phyloP scores from a whole-genome alignment of 2,329 filamentous ascomycete genomes.

The Eutypella sp. region DNA sequence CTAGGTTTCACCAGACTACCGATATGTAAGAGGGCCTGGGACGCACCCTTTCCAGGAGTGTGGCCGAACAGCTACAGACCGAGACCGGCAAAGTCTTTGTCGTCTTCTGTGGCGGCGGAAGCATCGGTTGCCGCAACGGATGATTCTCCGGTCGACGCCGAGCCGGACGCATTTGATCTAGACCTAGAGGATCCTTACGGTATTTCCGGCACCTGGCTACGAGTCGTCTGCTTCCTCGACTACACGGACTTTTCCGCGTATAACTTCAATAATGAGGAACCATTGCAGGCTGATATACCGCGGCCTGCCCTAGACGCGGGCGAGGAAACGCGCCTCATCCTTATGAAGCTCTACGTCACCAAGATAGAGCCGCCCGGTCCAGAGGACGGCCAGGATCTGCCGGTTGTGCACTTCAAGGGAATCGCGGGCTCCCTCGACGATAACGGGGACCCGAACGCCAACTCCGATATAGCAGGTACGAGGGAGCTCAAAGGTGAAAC shows the following conservation, averaged over 20 bases:
- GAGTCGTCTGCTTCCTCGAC: conserved; percentile 55
- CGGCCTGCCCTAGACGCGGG: conserved; percentile 52
- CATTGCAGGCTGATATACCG: conserved; percentile 36
- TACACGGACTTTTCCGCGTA: conserved; percentile 68
- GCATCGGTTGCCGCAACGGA: conserved; percentile 17
- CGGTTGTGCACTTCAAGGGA: conserved; percentile 65
- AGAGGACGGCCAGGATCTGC: conserved; percentile 52
- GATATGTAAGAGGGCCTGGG: conserved; percentile 49
- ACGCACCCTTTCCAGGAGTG: conserved; percentile 49
- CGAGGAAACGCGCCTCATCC: conserved; percentile 66
- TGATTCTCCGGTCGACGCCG: conserved; percentile 32
- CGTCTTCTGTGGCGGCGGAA: conserved; percentile 16
- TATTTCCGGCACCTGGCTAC: conserved; percentile 65
- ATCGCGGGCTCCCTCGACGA: conserved; percentile 57
- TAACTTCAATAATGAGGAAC: conserved; percentile 55
- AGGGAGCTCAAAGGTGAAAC: conserved; percentile 20
- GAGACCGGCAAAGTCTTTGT: too few species aligned
- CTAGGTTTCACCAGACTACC: conserved; percentile 40
- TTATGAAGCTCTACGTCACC: conserved; percentile 61
- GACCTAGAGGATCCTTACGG: conserved; percentile 63
- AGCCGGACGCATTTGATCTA: too few species aligned
- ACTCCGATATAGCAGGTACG: conserved; percentile 59
- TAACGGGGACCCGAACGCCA: conserved; percentile 63
- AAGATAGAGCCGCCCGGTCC: conserved; percentile 54
- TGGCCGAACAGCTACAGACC: conserved; percentile 46